Evolutionary conservation across 148 eudicot genomes (phyloP), one percentile per base, ranked within the genome.

Genomic region (Selenicereus undatus): DNA sequence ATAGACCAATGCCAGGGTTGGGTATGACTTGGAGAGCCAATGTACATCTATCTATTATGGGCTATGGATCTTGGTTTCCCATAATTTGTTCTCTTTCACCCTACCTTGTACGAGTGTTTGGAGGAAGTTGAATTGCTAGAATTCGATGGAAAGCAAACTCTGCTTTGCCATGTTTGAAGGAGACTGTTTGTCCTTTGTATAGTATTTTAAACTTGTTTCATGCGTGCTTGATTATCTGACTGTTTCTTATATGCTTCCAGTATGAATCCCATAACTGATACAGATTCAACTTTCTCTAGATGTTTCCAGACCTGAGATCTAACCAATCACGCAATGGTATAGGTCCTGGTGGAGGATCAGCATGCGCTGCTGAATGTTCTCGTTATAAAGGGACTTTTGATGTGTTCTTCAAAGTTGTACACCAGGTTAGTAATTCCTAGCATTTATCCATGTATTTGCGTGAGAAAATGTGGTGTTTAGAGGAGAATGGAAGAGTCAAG

Each of bases 351-450:
- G 82, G 86, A 78, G 90, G 85, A 86, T 71, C 88, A 56, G 65
- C 78, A 74, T 84, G 92, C 79, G 58, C 89, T 80, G 84, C 77
- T 17, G 88, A 90, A 36, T 85, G 93, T 72, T 83, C 88, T 11
- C 91, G 84, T 11, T 95, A 95, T 84, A 92, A 81, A 84, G 94
- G 97, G 82, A 95, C 99, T 72, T 65, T 90, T 71, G 99, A 95
- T 84, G 99, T 95, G n/a, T 91, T 95, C 79, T 76, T 80, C 83
- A 95, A 91, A 88, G 84, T 95, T 51, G 80, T 85, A 35, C 94
- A 89, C 9, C 94, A 95, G 98, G 98, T 95, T 82, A 74, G 94
- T 82, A 45, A 32, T 36, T 64, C 12, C 52, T 27, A 69, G 51
- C 75, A 71, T 52, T 62, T 81, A 16, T 22, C 42, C 50, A n/a